Evolutionary conservation across 31 red algal species (phyloP).

Genomic region (Porphyra umbilicalis): DNA sequence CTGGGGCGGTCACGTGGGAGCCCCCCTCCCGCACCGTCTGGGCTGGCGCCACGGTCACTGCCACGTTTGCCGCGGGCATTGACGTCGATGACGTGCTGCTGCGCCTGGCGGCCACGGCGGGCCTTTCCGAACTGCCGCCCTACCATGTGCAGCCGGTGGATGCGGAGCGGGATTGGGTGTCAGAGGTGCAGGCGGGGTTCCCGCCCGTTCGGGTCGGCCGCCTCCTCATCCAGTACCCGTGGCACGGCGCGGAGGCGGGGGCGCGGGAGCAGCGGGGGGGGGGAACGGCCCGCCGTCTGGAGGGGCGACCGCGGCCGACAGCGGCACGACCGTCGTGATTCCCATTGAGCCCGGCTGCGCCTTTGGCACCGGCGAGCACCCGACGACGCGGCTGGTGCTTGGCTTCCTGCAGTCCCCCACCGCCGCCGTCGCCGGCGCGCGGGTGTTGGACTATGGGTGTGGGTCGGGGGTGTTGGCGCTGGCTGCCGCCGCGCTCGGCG

Average conservation of each 20-base stretch:
- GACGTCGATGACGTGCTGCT: neutral
- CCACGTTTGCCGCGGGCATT: neutral
- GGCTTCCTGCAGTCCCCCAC: conserved; percentile 21
- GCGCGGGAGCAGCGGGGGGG: neutral
- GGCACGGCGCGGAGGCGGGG: conserved; percentile 19
- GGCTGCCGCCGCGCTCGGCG: conserved; percentile 15
- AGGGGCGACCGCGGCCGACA: no score
- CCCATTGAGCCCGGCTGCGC: conserved; percentile 74
- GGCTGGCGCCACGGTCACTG: neutral
- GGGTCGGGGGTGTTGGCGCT: conserved; percentile 80
- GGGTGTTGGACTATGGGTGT: conserved; percentile 81
- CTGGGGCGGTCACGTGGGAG: neutral
- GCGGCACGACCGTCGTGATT: conserved; percentile 4
- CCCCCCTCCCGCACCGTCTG: neutral
- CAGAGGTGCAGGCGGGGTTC: conserved; percentile 36
- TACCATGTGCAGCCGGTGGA: neutral
- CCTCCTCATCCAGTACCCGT: conserved; percentile 49
- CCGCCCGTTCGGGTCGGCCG: conserved; percentile 34
- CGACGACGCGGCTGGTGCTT: conserved; percentile 70
- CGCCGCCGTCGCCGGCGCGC: neutral
- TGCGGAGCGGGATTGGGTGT: conserved; percentile 33
- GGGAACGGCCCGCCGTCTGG: neutral
- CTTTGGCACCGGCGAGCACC: conserved; percentile 94
- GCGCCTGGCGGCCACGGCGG: neutral
- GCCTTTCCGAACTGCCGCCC: neutral